Conservation (phyloP, 148 eudicot species). For the Beta vulgaris region DNA sequence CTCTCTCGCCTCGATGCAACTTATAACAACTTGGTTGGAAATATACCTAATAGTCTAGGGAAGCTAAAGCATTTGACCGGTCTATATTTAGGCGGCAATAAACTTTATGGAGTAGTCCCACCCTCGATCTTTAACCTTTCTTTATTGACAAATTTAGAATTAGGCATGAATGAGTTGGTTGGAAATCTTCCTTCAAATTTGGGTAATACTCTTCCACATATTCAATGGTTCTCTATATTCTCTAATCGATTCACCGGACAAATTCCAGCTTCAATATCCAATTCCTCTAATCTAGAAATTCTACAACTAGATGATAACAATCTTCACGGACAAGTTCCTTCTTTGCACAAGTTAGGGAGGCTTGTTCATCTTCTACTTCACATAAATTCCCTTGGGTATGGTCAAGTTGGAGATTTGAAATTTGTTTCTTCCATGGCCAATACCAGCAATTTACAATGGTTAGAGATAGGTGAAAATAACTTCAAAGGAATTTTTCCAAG, state of each 20-base stretch:
- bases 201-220: constrained; percentile 18
- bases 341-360: constrained; percentile 9
- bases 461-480: constrained; percentile 17
- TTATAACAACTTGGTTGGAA: constrained; percentile 9
- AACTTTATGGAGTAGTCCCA: constrained; percentile 25
- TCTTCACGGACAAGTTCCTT: constrained; percentile 24
- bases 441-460: not conserved
- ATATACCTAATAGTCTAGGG: constrained; percentile 19
- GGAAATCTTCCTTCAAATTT: constrained; percentile 29
- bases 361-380: not conserved
- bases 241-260: constrained; percentile 13
- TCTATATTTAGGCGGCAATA: not conserved
- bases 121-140: constrained; percentile 31
- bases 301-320: constrained; percentile 3
- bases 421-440: constrained; percentile 35
- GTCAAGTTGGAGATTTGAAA: constrained; percentile 20
- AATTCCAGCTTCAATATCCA: constrained; percentile 21
- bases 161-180: constrained; percentile 18
- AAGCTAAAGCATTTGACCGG: not conserved
- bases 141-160: not conserved
- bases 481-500: constrained; percentile 36
- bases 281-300: constrained; percentile 6
- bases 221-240: not conserved
- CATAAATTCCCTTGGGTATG: constrained; percentile 28
- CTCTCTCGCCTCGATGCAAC: not conserved